These are phyloP conservation scores for Mytilinidion resinicola DNA, from an alignment of 495 filamentous ascomycete species.

Conservation along the genomic window DNA sequence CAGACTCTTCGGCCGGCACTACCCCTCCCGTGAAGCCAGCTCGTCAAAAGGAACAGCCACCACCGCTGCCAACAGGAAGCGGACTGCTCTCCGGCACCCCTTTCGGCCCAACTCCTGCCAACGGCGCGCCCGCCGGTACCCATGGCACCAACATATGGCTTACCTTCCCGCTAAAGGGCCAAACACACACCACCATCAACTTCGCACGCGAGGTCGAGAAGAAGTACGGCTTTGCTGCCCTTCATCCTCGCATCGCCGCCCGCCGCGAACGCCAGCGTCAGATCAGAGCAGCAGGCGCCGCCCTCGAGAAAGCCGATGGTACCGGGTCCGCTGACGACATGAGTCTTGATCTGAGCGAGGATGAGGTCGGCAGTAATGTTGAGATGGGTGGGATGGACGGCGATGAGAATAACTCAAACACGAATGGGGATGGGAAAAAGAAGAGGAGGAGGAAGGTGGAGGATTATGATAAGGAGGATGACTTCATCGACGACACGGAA, in stretches of 20 bases:
- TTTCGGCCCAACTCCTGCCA: conserved; percentile 43
- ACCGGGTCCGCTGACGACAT: conserved; percentile 60
- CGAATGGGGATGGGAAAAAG: conserved; percentile 52
- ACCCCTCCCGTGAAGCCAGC: conserved; percentile 55
- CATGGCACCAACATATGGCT: conserved; percentile 75
- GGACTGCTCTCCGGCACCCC: conserved; percentile 60
- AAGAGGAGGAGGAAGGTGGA: conserved; percentile 86
- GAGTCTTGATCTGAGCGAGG: conserved; percentile 35
- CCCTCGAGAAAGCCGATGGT: conserved; percentile 60
- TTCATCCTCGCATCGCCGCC: conserved; percentile 85
- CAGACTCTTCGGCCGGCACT: conserved; percentile 41
- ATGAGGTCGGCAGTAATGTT: conserved; percentile 54
- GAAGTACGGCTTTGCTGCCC: conserved; percentile 85
- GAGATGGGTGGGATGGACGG: conserved; percentile 59
- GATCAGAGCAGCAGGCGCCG: conserved; percentile 76
- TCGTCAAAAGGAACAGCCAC: conserved; percentile 47
- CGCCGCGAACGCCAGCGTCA: conserved; percentile 73
- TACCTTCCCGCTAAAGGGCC: conserved; percentile 70
- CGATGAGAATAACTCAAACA: conserved; percentile 31
- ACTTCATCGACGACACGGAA: conserved; percentile 96
- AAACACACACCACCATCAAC: conserved; percentile 84
- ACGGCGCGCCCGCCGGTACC: conserved; percentile 42
- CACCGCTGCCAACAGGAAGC: conserved; percentile 56
- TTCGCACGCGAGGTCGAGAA: conserved; percentile 91
- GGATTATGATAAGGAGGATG: conserved; percentile 92